Conservation (phyloP, 2,329 filamentous ascomycete species). For the Stagonosporopsis chrysanthemi region DNA sequence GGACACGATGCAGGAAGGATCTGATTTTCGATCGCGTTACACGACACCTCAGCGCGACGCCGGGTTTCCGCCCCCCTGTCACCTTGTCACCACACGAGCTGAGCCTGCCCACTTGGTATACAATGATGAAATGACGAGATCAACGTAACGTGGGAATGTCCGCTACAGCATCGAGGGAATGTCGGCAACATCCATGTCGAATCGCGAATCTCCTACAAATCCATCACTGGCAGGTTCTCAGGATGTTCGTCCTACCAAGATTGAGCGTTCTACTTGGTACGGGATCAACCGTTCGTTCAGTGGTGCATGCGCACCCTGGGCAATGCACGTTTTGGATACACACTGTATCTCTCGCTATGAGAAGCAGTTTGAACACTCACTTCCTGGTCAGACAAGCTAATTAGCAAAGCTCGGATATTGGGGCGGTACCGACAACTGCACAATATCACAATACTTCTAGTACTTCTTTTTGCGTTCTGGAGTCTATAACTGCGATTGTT, state of each 20-base stretch:
- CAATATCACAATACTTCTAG: neutral
- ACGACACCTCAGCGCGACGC: conserved; percentile 13
- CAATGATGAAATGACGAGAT: neutral
- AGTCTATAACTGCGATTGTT: neutral
- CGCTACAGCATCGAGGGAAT: neutral
- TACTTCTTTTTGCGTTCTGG: conserved; percentile 15
- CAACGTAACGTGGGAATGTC: neutral
- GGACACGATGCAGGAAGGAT: conserved; percentile 6
- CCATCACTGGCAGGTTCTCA: neutral
- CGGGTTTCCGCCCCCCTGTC: neutral
- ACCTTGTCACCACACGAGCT: conserved; percentile 3
- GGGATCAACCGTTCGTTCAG: neutral
- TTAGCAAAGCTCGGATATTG: neutral
- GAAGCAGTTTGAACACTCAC: neutral
- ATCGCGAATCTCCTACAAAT: neutral
- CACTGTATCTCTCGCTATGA: neutral
- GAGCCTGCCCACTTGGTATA: conserved; percentile 4
- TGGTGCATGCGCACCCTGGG: neutral
- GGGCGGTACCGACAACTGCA: neutral
- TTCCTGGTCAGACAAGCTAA: neutral
- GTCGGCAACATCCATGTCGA: neutral
- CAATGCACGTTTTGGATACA: neutral
- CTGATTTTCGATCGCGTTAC: conserved; percentile 11
- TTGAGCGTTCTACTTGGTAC: neutral
- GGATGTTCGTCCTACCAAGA: neutral